These are phyloP conservation scores for Aureobasidium musti DNA, from an alignment of 2,329 filamentous ascomycete genomes.

Conservation along the genomic window DNA sequence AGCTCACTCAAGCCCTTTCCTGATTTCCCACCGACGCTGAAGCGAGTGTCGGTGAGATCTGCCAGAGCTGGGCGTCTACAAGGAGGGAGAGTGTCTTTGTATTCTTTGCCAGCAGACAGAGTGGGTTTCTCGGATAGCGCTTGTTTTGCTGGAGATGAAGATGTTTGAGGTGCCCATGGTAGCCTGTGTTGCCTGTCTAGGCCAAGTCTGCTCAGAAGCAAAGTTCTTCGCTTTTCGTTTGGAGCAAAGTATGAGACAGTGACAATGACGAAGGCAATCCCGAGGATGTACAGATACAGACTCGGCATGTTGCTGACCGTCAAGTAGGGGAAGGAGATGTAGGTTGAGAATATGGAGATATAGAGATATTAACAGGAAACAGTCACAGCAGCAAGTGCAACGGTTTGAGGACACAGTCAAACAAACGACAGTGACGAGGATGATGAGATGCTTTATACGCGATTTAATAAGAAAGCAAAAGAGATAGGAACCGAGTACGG, in stretches of 20 bases:
- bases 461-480: not conserved
- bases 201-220: constrained; percentile 46
- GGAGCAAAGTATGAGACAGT: constrained; percentile 38
- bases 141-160: constrained; percentile 54
- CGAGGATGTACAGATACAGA: constrained; percentile 38
- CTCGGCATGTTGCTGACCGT: constrained; percentile 34
- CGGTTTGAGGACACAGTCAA: not conserved
- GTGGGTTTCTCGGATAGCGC: constrained; percentile 35
- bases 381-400: not conserved
- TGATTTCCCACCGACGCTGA: constrained; percentile 37
- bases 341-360: not conserved
- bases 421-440: not conserved
- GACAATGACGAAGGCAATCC: constrained; percentile 39
- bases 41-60: constrained; percentile 37
- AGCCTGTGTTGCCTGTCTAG: constrained; percentile 49
- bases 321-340: not conserved
- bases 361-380: not conserved
- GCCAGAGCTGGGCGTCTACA: constrained; percentile 52
- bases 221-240: constrained; percentile 44
- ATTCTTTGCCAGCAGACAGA: constrained; percentile 38
- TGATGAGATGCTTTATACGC: not conserved
- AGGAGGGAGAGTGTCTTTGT: constrained; percentile 56
- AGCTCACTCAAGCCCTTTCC: constrained; percentile 36
- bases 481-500: not conserved
- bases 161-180: constrained; percentile 56